Evolutionary conservation across 2,329 filamentous ascomycete genomes (phyloP).

Genomic region (Beauveria sp.): DNA sequence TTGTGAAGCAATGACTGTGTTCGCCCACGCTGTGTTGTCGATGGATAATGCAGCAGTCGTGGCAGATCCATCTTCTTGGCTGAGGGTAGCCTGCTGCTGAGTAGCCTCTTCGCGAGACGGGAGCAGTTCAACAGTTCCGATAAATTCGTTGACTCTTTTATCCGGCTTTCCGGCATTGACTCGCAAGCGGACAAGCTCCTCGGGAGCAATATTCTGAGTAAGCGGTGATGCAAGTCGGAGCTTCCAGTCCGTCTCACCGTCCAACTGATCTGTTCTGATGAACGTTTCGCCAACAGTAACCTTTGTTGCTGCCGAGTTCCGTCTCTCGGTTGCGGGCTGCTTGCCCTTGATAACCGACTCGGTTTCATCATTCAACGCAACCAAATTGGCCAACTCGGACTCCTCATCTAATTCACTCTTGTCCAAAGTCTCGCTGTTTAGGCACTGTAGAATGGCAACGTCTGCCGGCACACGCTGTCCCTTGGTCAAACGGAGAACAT

Average conservation of each 20-base stretch:
- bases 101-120: conserved; percentile 45
- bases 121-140: conserved; percentile 75
- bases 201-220: conserved; percentile 67
- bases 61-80: conserved; percentile 26
- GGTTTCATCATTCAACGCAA: conserved; percentile 33
- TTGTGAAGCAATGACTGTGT: conserved; percentile 92
- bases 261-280: conserved; percentile 92
- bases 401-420: conserved; percentile 22
- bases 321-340: conserved; percentile 22
- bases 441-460: conserved; percentile 84
- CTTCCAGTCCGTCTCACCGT: conserved; percentile 99
- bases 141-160: conserved; percentile 88
- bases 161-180: conserved; percentile 87
- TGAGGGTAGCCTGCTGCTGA: conserved; percentile 30
- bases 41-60: conserved; percentile 73
- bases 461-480: conserved; percentile 92
- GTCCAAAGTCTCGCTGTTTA: conserved; percentile 45
- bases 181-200: conserved; percentile 61
- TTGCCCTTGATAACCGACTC: conserved; percentile 27
- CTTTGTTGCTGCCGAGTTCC: conserved; percentile 23
- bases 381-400: conserved; percentile 31
- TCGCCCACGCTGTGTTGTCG: conserved; percentile 98
- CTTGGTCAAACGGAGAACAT: conserved; percentile 87
- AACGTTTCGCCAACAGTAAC: conserved; percentile 77
- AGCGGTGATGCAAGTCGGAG: conserved; percentile 78